phyloP scores from a whole-genome alignment of 352 stramenopile genomes.

The Blastocystis sp. region DNA sequence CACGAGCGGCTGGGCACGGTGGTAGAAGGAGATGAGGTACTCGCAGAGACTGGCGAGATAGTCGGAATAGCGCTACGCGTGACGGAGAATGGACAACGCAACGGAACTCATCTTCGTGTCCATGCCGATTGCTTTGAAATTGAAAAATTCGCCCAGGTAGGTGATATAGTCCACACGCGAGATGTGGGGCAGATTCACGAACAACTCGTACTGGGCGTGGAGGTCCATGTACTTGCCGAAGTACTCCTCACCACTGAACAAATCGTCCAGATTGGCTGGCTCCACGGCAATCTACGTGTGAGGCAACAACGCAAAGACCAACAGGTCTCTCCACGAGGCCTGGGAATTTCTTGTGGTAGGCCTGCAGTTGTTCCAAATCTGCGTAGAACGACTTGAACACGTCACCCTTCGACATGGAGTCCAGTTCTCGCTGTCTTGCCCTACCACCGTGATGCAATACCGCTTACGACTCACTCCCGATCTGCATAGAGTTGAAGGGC shows the following conservation, averaged over 20 bases:
- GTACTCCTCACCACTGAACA: slow-evolving; percentile 84
- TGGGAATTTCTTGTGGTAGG: slow-evolving; percentile 82
- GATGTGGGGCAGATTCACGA: slow-evolving; percentile 80
- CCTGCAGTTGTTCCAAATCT: slow-evolving; percentile 80
- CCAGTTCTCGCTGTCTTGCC: slow-evolving; percentile 79
- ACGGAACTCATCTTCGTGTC: slow-evolving; percentile 66
- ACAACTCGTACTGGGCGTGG: slow-evolving; percentile 80
- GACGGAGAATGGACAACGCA: neutral
- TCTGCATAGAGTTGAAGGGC: slow-evolving; percentile 81
- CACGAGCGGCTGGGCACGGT: slow-evolving; percentile 82
- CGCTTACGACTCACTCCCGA: slow-evolving; percentile 74
- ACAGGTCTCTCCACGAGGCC: slow-evolving; percentile 74
- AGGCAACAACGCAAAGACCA: neutral
- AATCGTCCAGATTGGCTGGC: slow-evolving; percentile 24
- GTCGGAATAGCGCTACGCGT: slow-evolving; percentile 20
- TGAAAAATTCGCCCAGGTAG: slow-evolving; percentile 50
- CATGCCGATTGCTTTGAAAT: slow-evolving; percentile 68
- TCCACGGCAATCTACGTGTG: neutral
- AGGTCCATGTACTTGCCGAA: slow-evolving; percentile 86
- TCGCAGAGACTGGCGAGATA: slow-evolving; percentile 79
- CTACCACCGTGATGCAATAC: slow-evolving; percentile 71
- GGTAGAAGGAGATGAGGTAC: slow-evolving; percentile 83
- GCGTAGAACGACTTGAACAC: slow-evolving; percentile 85
- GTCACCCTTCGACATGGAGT: slow-evolving; percentile 78
- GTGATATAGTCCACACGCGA: slow-evolving; percentile 62